Base-by-base conservation (phyloP, 1,139 yeast genomes). In the Candida tetrigidarum region DNA sequence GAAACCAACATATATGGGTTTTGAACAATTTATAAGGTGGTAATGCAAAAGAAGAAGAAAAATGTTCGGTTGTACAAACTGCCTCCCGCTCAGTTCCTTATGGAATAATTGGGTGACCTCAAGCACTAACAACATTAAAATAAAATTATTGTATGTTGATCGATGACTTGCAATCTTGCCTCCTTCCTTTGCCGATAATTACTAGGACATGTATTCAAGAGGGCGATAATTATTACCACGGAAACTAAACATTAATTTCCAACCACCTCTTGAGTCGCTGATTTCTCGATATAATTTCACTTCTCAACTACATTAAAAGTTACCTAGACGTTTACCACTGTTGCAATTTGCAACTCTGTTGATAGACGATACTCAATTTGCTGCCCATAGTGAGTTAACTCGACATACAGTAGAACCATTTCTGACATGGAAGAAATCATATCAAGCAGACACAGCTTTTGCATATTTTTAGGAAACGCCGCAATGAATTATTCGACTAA, bases 361-460 rank as follows among this genome's bases (percentile, higher is more conserved):
- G 52, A 42, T 0, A 36, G 56, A 53, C 80, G 76, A 57, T 85
- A 83, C 1, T 67, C 55, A 42, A 85, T 82, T 5, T 59, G 60
- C 2, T 69, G 73, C 50, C 82, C 86, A 2, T 89, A 60, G n/a
- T 61, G 50, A 2, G 74, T 68, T 44, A 85, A 54, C 46, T 69
- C 58, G 47, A 74, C 74, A 61, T 74, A 84, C 0, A 93, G 93
- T 32, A 84, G 58, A 22, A 66, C 57, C 9, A 76, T 76, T 2
- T 84, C 85, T 0, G 93, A 93, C 77, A 77, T 73, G 1, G 91
- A 84, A 14, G 80, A 64, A 23, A 85, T 75, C 9, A 81, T 69
- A 54, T 86, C 95, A 56, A 83, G 82, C 50, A 86, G 53, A 26
- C 80, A 78, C 47, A 81, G 49, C 45, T 63, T 76, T 32, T 70